Evolutionary conservation across 2,329 filamentous ascomycete species (phyloP), one percentile per base, ranked within the genome.

Genomic region (Cercospora canescens): DNA sequence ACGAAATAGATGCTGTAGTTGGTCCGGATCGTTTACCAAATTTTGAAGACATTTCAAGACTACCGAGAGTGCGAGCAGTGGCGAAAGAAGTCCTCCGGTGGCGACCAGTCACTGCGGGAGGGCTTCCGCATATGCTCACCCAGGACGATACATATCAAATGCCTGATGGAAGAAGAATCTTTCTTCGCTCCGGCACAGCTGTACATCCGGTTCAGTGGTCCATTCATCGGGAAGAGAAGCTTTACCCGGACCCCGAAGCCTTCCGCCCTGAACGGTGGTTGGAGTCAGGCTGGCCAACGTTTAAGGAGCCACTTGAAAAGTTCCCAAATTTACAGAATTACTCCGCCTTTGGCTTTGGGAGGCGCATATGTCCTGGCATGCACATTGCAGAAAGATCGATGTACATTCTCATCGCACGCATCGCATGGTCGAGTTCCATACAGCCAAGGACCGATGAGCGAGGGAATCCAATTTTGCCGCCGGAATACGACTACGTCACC

Each of bases 1-100:
- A 71, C 14, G 80, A 81, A 62, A 70, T 82, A 3, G 79, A 81
- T 62, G 35, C 57, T 1, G 73, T 81, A 18, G 70, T 79, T 30
- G 78, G 78, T 2, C 1, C 26, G 16, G 80, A 85, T 65, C 80
- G 83, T 21, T 80, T 87, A 77, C 86, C 86, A 0, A 82, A 76
- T 14, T 80, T 84, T 35, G 76, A 78, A 7, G 84, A 88, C 70
- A 83, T 82, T 69, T 76, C 82, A 2, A 75, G 81, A 16, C 76
- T 88, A 21, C 86, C 86, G 0, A 85, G 80, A 0, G 80, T 87
- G 9, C 79, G 85, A 16, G 86, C 86, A 1, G 84, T 84, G 48
- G 76, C 88, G 28, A 87, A 88, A 75, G 86, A 88, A 76, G 85
- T 84, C 14, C 73, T 87, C n/a, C 78, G 86, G 52, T 88, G 86